Percentiles rank a stretch among this genome's conserved stretches.
Evolutionary conservation across 768 basidiomycete species (phyloP).

Genomic region (Naganishia vishniacii): DNA sequence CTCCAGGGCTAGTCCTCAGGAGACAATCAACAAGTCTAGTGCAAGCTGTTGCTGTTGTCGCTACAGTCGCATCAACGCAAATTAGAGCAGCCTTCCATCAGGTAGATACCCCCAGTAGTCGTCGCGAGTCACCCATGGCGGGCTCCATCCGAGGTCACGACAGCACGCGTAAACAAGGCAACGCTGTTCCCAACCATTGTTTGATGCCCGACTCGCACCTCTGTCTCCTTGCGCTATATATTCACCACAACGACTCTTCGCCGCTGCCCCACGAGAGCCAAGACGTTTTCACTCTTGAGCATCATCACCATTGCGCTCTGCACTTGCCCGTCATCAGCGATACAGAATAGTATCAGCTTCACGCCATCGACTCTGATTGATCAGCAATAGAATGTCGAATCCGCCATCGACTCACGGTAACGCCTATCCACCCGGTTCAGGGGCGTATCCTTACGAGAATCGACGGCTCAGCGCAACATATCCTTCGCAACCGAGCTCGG

Average conservation of each 20-base stretch:
- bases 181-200: neutral
- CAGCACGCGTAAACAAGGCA: neutral
- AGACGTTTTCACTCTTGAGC: neutral
- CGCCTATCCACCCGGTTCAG: slow-evolving; percentile 3
- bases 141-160: neutral
- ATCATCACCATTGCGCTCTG: neutral
- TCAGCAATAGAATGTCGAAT: neutral
- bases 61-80: too few relatives aligned
- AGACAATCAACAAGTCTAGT: too few relatives aligned
- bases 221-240: neutral
- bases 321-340: neutral
- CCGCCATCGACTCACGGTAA: neutral
- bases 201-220: neutral
- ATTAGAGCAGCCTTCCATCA: too few relatives aligned
- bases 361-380: neutral
- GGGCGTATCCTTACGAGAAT: neutral
- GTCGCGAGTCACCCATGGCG: neutral
- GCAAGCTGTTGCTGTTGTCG: too few relatives aligned
- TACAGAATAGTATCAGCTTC: neutral
- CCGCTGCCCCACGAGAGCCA: neutral
- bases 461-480: neutral
- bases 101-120: too few relatives aligned
- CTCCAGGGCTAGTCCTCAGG: too few relatives aligned
- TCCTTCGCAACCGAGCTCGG: neutral
- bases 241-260: neutral